phyloP scores from a whole-genome alignment of 257 asterid genomes.

The Solanum corneliomulleri region DNA sequence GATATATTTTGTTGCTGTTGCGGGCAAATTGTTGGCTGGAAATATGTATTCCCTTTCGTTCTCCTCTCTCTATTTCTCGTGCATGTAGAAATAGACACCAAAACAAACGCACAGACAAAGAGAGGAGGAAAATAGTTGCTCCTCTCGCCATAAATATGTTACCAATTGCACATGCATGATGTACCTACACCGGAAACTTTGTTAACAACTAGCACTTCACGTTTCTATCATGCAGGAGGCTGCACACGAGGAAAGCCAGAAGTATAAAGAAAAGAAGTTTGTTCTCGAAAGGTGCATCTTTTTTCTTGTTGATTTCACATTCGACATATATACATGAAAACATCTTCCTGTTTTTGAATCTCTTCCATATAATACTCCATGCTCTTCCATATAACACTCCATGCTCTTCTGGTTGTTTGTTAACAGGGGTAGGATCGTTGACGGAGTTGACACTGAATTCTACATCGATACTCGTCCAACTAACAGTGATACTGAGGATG shows the following conservation, averaged over 20 bases:
- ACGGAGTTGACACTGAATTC: constrained; percentile 55
- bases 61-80: background rate
- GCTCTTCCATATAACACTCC: background rate
- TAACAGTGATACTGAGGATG: constrained; percentile 41
- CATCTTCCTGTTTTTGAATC: background rate
- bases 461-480: constrained; percentile 33
- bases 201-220: background rate
- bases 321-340: background rate
- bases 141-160: background rate
- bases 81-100: background rate
- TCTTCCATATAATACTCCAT: background rate
- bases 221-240: constrained; percentile 31
- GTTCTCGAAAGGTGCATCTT: constrained; percentile 54
- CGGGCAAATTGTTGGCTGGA: constrained; percentile 81
- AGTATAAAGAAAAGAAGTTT: constrained; percentile 71
- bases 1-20: constrained; percentile 78
- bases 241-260: constrained; percentile 61
- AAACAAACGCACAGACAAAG: background rate
- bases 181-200: background rate
- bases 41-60: constrained; percentile 40
- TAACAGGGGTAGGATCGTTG: constrained; percentile 51
- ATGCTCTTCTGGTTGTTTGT: background rate
- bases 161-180: background rate
- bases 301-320: background rate
- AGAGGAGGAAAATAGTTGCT: background rate